These are phyloP conservation scores for Nicotiana otophora DNA, from an alignment of 257 asterid species.

Conservation along the genomic window DNA sequence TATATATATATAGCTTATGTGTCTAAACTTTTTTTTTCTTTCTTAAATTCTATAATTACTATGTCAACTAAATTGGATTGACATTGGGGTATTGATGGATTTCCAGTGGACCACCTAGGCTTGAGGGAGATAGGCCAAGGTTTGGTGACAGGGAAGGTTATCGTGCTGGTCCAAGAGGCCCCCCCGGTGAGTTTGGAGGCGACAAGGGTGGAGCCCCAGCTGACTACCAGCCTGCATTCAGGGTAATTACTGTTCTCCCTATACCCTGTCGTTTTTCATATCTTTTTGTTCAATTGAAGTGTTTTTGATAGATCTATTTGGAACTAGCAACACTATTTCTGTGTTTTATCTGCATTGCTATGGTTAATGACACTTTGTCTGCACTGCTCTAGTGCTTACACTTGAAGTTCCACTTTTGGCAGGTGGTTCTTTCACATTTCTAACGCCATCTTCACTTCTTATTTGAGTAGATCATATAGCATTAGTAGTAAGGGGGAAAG, in stretches of 20 bases:
- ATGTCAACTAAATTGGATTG: not conserved
- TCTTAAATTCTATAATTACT: not conserved
- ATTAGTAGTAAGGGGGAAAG: not conserved
- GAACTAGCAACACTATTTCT: not conserved
- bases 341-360: not conserved
- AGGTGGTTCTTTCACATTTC: not conserved
- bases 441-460: not conserved
- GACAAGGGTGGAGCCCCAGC: slow-evolving; percentile 97
- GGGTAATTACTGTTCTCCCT: slow-evolving; percentile 38
- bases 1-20: not conserved
- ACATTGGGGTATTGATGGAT: not conserved
- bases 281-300: not conserved
- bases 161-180: slow-evolving; percentile 85
- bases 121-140: slow-evolving; percentile 81
- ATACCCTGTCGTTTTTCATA: not conserved
- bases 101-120: slow-evolving; percentile 81
- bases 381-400: not conserved
- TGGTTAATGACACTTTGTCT: not conserved
- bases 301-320: not conserved
- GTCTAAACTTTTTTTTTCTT: not conserved
- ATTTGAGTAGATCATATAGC: not conserved
- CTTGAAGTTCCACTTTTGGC: not conserved
- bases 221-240: slow-evolving; percentile 84
- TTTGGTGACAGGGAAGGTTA: slow-evolving; percentile 93
- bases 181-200: slow-evolving; percentile 76